Base-by-base conservation (phyloP, 2,329 filamentous ascomycete genomes). In the Moelleriella libera region DNA sequence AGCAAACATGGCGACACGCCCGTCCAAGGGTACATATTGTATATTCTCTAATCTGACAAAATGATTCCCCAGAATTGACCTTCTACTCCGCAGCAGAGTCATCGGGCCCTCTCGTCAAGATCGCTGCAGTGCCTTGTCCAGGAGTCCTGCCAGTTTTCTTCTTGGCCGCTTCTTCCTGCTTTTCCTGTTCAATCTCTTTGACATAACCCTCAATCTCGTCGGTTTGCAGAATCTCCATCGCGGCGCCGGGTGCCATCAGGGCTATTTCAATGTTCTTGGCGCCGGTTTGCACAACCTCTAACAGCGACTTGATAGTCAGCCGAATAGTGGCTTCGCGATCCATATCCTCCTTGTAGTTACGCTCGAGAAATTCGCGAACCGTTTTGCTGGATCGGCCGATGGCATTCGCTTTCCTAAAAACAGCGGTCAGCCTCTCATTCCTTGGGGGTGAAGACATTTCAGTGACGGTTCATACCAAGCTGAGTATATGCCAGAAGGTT, bases 261-360 rank as follows among this genome's bases (percentile, higher is more conserved):
- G 94, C 92, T 61, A 98, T 97, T 72, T 98, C 92, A 60, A 98
- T 98, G 69, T 98, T 98, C 81, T 98, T 98, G 47, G 92, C 92
- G 53, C 92, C 92, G 3, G 92, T 98, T 70, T 98, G 92, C 52
- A 98, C 92, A 47, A 98, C 92, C 68, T 98, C 92, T 51, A 98
- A 74, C 54, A 98, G 78, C 40, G 92, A 98, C 75, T 98, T 98
- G 74, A 98, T 94, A 6, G 92, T 92, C 58, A 98, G 75, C 63
- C 94, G 88, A 65, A 98, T 94, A 41, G 94, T 97, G 58, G 88
- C 83, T 70, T 96, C 88, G 53, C 89, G 82, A 65, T 96, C 86
- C 89, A 98, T 95, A 53, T 87, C 86, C 60, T 94, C 88, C 75
- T 95, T 94, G 78, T 98, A 94, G 72, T 98, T 96, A 64, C 94